Evolutionary conservation across 495 filamentous ascomycete species (phyloP), one percentile per base, ranked within the genome.

Genomic region (Penicillium coffeae): DNA sequence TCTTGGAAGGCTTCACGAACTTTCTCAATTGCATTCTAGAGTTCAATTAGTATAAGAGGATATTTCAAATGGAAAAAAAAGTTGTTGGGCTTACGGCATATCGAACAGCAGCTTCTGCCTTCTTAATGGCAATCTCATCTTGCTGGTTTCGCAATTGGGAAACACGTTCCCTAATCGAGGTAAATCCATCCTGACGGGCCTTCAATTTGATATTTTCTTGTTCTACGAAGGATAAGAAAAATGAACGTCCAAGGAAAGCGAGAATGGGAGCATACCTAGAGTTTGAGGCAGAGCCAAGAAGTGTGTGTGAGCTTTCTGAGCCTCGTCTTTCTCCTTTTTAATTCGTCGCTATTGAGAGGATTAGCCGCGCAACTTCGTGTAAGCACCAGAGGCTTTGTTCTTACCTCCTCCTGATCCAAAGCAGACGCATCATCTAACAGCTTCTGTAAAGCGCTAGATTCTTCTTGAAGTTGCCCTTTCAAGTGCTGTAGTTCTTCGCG

Each of bases 241-340:
- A 43, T n/a, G 30, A 7, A 40, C 13, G 10, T 18, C 13, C 9
- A n/a, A n/a, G 19, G n/a, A 34, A n/a, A 27, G 19, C 9, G 15
- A 25, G 8, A 6, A 16, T 15, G 3, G 9, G 2, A n/a, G 55
- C 74, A 45, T 71, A 88, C 86, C 74, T 49, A 91, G 82, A 63
- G 76, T 87, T 38, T 80, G 74, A 0, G 89, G 89, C 22, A 95
- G 71, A 3, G 78, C 77, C 39, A 78, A 74, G 56, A 79, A 88
- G n/a, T 79, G 64, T 6, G 69, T 78, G 18, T 76, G 63, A 18
- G 82, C 83, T 25, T 68, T 78, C 54, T 94, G 89, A 46, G 77
- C 76, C 1, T 55, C 52, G 9, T 54, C 45, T 52, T 85, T 85
- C 50, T 85, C 80, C 0, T 56, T 48, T 39, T 78, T 65, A n/a